Conservation (phyloP, 768 basidiomycete species). For the Leccinum disarticulatum region DNA sequence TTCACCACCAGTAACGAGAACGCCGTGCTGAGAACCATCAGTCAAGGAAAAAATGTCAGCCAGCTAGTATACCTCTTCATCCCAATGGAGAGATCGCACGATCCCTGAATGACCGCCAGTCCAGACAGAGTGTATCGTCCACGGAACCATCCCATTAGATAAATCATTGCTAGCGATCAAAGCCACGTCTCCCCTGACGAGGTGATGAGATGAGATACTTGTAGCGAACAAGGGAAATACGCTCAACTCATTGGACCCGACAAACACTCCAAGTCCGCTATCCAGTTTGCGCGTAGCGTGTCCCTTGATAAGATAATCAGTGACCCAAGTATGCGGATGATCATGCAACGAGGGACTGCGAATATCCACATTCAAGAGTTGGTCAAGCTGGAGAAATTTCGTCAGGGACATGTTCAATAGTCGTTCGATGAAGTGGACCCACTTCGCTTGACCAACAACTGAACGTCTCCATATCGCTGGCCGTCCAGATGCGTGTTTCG, state of each 20-base stretch:
- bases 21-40: slow-evolving; percentile 34
- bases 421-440: slow-evolving; percentile 7
- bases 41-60: background rate
- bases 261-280: slow-evolving; percentile 53
- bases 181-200: slow-evolving; percentile 55
- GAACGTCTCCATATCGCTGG: slow-evolving; percentile 95
- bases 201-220: slow-evolving; percentile 2
- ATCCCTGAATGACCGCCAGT: slow-evolving; percentile 54
- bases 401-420: background rate
- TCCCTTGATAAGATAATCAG: slow-evolving; percentile 70
- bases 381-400: slow-evolving; percentile 54
- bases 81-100: slow-evolving; percentile 56
- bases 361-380: slow-evolving; percentile 56
- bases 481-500: slow-evolving; percentile 65
- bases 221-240: background rate
- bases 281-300: slow-evolving; percentile 28
- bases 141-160: slow-evolving; percentile 39
- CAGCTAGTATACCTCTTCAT: slow-evolving; percentile 43
- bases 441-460: slow-evolving; percentile 81
- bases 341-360: slow-evolving; percentile 62
- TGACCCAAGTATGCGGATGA: slow-evolving; percentile 64
- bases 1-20: slow-evolving; percentile 52
- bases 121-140: slow-evolving; percentile 55
- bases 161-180: slow-evolving; percentile 48
- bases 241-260: slow-evolving; percentile 72